Evolutionary conservation across 768 basidiomycete species (phyloP).

Genomic region (Rhizopogon vesiculosus): DNA sequence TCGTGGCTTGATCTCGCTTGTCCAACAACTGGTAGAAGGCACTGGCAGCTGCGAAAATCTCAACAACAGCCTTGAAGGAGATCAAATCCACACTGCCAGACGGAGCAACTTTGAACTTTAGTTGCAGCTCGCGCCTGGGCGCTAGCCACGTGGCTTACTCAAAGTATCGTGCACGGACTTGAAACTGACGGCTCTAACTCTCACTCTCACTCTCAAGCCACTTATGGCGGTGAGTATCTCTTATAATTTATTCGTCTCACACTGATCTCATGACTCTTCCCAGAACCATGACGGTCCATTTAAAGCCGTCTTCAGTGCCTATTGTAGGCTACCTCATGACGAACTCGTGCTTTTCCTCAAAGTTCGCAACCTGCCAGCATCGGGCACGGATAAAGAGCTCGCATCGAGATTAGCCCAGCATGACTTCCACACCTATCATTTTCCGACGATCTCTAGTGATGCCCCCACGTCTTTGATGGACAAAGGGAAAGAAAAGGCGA

Average conservation of each 20-base stretch:
- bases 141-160: not conserved
- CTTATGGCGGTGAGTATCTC: conserved; percentile 37
- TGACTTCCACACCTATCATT: conserved; percentile 71
- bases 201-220: conserved; percentile 5
- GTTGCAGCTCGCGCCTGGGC: not conserved
- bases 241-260: conserved; percentile 9
- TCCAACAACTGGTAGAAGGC: not conserved
- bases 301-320: conserved; percentile 59
- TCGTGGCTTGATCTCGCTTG: not conserved
- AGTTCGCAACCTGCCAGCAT: conserved; percentile 62
- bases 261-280: conserved; percentile 15
- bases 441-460: conserved; percentile 31
- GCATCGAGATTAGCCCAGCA: conserved; percentile 69
- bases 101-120: too few species aligned
- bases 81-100: too few species aligned
- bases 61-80: not conserved
- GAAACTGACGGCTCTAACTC: conserved; percentile 1
- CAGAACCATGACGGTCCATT: conserved; percentile 24
- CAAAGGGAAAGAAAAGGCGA: conserved; percentile 17
- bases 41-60: not conserved
- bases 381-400: conserved; percentile 60
- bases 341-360: conserved; percentile 75
- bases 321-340: conserved; percentile 58
- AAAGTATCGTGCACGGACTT: not conserved
- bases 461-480: conserved; percentile 20